Conservation (phyloP, 441 rosid genomes). For the Pelargonium myrrhifolium region DNA sequence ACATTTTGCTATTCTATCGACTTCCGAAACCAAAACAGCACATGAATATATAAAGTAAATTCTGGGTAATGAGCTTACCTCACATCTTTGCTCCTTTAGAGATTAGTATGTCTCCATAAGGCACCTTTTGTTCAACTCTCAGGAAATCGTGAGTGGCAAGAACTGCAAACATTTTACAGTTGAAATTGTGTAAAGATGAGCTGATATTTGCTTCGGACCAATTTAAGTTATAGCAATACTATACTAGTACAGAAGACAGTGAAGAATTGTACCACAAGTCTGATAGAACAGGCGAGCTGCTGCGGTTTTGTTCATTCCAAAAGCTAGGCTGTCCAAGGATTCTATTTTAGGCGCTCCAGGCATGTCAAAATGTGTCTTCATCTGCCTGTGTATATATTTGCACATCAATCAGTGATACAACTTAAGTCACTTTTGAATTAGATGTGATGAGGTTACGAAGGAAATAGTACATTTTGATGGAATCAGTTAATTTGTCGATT, state of each 20-base stretch:
- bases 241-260: slow-evolving; percentile 5
- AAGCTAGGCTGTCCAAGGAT: slow-evolving; percentile 55
- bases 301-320: slow-evolving; percentile 59
- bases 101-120: slow-evolving; percentile 68
- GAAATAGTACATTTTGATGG: slow-evolving; percentile 46
- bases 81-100: slow-evolving; percentile 61
- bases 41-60: background rate
- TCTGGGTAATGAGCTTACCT: slow-evolving; percentile 16
- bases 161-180: slow-evolving; percentile 36
- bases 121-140: slow-evolving; percentile 45
- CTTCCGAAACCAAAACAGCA: background rate
- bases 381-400: slow-evolving; percentile 45
- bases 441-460: background rate
- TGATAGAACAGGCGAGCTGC: slow-evolving; percentile 84
- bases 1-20: background rate
- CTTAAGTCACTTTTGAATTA: background rate
- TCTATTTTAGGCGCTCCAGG: slow-evolving; percentile 63
- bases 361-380: slow-evolving; percentile 71
- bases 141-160: slow-evolving; percentile 53
- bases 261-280: slow-evolving; percentile 44
- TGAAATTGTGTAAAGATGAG: background rate
- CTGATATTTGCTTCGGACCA: background rate
- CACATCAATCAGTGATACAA: background rate
- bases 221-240: background rate
- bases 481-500: slow-evolving; percentile 57